Base-by-base conservation (phyloP, 345 rosid genomes). In the Zanthoxylum bungeanum region DNA sequence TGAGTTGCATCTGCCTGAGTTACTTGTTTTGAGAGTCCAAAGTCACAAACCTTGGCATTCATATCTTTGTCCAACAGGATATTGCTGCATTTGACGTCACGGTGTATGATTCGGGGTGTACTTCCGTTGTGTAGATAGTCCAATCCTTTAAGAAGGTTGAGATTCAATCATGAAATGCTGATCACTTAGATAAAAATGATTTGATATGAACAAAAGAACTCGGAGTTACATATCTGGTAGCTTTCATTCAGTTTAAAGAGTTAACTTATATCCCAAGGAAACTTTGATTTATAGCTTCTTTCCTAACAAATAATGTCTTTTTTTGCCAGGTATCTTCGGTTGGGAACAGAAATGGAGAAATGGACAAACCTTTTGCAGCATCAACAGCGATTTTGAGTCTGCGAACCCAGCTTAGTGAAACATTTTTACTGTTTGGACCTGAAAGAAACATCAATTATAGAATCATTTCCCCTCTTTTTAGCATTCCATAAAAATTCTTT, bases 51-150 rank as follows among this genome's bases (percentile, higher is more conserved):
- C 74, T 84, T 87, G 76, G 93, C 96, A 67, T 91, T 93, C 97
- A 91, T 89, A 47, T 93, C 91, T 68, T 83, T 76, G 81, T 91
- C 98, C 62, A 93, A 66, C 31, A 91, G 79, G 73, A 93, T 93
- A 73, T 93, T 93, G 73, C 98, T 80, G 76, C 98, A 84, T 77
- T 93, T 91, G 47, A 93, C 84, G 63, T 89, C 98, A 5, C 96
- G 89, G 75, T 93, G 98, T 76, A 93, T 91, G 70, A 93, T 87
- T 58, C 96, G 79, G 3, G 96, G 97, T 59, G 91, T 85, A 19
- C 93, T 93, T 62, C 94, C 96, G 25, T 88, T 93, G 76, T 93
- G 98, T 81, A 93, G 76, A 71, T 93, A 91, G 80, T 91, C 91
- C 94, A 91, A 77, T 73, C 98, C 98, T 91, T 78, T 62, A 60